These are phyloP conservation scores for Sugiyamaella smithiae DNA, from an alignment of 805 yeast species.

Conservation along the genomic window DNA sequence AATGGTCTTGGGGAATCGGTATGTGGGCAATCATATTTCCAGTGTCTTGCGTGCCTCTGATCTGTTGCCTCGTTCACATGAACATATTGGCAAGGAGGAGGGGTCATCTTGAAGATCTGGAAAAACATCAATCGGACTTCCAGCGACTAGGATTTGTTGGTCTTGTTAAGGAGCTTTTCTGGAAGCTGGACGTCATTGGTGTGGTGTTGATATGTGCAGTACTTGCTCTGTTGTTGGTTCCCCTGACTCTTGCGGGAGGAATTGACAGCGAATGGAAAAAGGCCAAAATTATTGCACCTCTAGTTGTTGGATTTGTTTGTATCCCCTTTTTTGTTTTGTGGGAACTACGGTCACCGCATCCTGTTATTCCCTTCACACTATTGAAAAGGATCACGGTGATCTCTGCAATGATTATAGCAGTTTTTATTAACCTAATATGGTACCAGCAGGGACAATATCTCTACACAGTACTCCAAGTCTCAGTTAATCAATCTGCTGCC, in stretches of 20 bases:
- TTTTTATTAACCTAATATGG: conserved; percentile 59
- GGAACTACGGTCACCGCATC: conserved; percentile 59
- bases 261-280: conserved; percentile 50
- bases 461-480: conserved; percentile 64
- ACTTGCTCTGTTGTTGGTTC: conserved; percentile 65
- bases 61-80: conserved; percentile 56
- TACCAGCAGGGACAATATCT: conserved; percentile 68
- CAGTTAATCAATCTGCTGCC: conserved; percentile 52
- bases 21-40: conserved; percentile 82
- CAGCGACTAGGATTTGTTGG: conserved; percentile 37
- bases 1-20: conserved; percentile 74
- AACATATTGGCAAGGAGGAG: conserved; percentile 49
- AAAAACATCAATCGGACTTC: conserved; percentile 40
- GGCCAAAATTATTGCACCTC: conserved; percentile 63
- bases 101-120: conserved; percentile 47
- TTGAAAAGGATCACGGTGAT: conserved; percentile 70
- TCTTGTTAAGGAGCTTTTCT: conserved; percentile 38
- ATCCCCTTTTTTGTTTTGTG: conserved; percentile 59
- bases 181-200: conserved; percentile 68
- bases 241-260: conserved; percentile 77
- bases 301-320: conserved; percentile 61
- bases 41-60: conserved; percentile 57
- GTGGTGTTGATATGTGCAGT: conserved; percentile 51
- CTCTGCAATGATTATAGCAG: conserved; percentile 61
- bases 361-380: conserved; percentile 59